Base-by-base conservation (phyloP, 2,329 filamentous ascomycete genomes). In the Monosporascus sp. region DNA sequence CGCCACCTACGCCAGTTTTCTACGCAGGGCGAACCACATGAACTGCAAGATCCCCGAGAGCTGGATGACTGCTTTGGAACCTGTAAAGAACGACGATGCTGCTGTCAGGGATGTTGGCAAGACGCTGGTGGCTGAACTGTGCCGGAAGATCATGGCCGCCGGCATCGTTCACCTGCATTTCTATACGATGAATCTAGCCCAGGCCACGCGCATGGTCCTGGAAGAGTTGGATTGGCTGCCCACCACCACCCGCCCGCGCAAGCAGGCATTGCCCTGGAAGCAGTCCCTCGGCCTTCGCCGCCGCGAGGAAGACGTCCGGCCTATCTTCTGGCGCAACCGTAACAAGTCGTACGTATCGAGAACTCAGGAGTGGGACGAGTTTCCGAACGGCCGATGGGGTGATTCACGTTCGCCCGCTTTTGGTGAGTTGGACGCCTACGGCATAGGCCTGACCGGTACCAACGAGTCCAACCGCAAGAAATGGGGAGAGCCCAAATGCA, bases 331-430 rank as follows among this genome's bases (percentile, higher is more conserved):
- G 94, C 87, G 93, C 63, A 97, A 97, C 74, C 85, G 94, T 54
- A 94, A 96, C 73, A 91, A 94, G 68, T 96, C 92, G 4, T 99
- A 99, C 65, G 86, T 99, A 52, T 86, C 91, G 52, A 90, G 94
- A 52, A 99, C 94, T 1, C 92, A 97, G 69, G 93, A 97, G 63
- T 99, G 94, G 94, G 94, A 99, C 65, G 94, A 99, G 71, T 99
- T 97, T 65, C 94, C 94, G 52, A 99, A 99, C 77, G 94, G 94
- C 47, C 88, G 94, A 71, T 99, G 94, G 94, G 95, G 94, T 73
- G 94, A 99, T 72, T 93, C 92, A 50, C 84, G 94, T 59, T 97
- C 93, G 54, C 94, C 94, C 56, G 94, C 94, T 49, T 99, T 97
- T 66, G 94, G 94, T 65, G 91, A 97, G 72, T 78, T 97, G 50